Conservation (phyloP, 2,329 filamentous ascomycete species). For the Pestalotiopsis sp. region DNA sequence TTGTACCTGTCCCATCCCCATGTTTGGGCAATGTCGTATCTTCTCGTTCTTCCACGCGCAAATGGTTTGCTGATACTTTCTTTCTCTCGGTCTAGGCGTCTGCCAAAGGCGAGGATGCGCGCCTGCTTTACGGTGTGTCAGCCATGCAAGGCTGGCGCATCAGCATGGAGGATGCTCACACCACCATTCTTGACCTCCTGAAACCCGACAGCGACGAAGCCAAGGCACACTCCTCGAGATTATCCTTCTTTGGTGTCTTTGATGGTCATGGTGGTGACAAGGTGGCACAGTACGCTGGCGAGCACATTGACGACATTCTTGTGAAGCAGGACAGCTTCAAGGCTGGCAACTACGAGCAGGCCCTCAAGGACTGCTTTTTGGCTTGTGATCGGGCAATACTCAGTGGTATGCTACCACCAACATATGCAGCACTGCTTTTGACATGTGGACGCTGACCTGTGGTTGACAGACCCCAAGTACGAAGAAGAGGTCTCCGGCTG, state of each 20-base stretch:
- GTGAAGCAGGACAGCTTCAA: slow-evolving; percentile 94
- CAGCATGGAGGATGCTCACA: slow-evolving; percentile 98
- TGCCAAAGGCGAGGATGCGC: slow-evolving; percentile 87
- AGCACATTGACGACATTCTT: slow-evolving; percentile 92
- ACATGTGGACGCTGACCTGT: background rate
- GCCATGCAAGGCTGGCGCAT: slow-evolving; percentile 99
- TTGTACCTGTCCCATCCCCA: background rate
- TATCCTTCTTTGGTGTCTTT: slow-evolving; percentile 97
- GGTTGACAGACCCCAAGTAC: slow-evolving; percentile 81
- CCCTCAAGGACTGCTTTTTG: slow-evolving; percentile 94
- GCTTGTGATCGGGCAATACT: slow-evolving; percentile 95
- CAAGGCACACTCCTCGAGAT: slow-evolving; percentile 67
- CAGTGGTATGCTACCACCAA: slow-evolving; percentile 69
- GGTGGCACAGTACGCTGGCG: slow-evolving; percentile 89
- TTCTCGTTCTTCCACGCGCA: background rate
- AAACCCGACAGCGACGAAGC: slow-evolving; percentile 56
- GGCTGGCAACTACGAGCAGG: slow-evolving; percentile 88
- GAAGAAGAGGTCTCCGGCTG: slow-evolving; percentile 98
- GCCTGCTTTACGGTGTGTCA: slow-evolving; percentile 90
- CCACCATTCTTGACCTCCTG: slow-evolving; percentile 84
- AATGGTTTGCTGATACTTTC: slow-evolving; percentile 27
- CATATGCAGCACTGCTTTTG: background rate
- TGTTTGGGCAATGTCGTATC: background rate
- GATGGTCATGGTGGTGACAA: slow-evolving; percentile 98
- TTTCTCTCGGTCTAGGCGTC: slow-evolving; percentile 65